Percentiles rank a stretch among this genome's conserved stretches.
phyloP scores from a whole-genome alignment of 345 rosid genomes.

The Brassica incana region DNA sequence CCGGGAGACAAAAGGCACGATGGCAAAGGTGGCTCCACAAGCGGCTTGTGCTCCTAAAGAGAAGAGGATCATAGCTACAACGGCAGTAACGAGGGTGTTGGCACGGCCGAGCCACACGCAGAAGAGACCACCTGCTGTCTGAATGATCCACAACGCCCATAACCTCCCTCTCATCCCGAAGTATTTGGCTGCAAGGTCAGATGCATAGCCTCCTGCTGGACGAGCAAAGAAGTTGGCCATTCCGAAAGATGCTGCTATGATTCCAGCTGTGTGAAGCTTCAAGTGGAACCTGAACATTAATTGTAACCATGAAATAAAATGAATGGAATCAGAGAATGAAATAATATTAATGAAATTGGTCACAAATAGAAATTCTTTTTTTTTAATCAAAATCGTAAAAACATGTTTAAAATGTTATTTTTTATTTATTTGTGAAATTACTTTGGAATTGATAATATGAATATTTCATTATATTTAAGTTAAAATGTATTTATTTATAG shows the following conservation, averaged over 20 bases:
- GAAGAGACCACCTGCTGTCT: constrained; percentile 54
- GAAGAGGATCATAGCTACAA: constrained; percentile 54
- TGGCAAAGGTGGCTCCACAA: constrained; percentile 59
- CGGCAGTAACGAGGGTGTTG: constrained; percentile 34
- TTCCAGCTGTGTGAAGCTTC: constrained; percentile 55
- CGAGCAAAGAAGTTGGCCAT: constrained; percentile 63
- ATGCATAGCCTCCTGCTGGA: constrained; percentile 50
- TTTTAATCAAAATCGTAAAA: no score
- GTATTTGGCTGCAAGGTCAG: constrained; percentile 42
- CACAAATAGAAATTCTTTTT: no score
- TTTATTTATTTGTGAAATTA: no score
- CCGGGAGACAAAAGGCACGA: constrained; percentile 58
- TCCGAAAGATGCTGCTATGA: constrained; percentile 57
- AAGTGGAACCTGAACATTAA: constrained; percentile 35
- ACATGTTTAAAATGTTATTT: no score
- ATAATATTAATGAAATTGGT: no score
- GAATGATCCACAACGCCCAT: constrained; percentile 57
- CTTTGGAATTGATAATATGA: no score
- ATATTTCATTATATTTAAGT: no score
- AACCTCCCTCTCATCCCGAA: constrained; percentile 63
- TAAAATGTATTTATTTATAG: no score
- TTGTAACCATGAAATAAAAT: no score
- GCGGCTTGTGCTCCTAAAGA: constrained; percentile 64
- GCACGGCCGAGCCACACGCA: constrained; percentile 56
- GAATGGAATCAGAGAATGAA: no score